A percentile compares a stretch with the other conserved stretches of the same genome.
phyloP scores from a whole-genome alignment of 495 filamentous ascomycete genomes.

The Chaetomium fimeti region DNA sequence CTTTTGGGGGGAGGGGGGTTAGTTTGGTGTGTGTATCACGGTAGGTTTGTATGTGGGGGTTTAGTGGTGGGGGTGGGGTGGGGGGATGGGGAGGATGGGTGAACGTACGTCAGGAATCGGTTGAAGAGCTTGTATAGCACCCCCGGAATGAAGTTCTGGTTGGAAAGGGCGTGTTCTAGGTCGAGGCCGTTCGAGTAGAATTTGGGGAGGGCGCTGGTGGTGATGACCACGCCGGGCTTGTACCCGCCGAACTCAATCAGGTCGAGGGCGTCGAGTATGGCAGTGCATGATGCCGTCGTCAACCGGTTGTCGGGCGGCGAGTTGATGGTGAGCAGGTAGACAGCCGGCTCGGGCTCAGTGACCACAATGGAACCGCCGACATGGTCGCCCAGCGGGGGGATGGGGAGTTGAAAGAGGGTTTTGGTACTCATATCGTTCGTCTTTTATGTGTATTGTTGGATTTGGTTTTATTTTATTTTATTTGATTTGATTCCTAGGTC shows the following conservation, averaged over 20 bases:
- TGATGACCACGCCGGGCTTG: conserved; percentile 68
- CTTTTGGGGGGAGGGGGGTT: conserved; percentile 30
- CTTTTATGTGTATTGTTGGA: not conserved
- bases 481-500: not conserved
- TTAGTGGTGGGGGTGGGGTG: no score
- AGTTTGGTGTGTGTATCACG: no score
- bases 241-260: conserved; percentile 64
- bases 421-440: conserved; percentile 5
- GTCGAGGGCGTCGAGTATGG: conserved; percentile 67
- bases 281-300: conserved; percentile 61
- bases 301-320: conserved; percentile 75
- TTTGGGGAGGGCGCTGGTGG: conserved; percentile 69
- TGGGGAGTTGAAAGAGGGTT: conserved; percentile 46
- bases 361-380: conserved; percentile 54
- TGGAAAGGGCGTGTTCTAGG: conserved; percentile 53
- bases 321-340: conserved; percentile 73
- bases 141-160: conserved; percentile 53
- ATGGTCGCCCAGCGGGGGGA: conserved; percentile 35
- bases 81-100: not conserved
- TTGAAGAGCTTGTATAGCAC: conserved; percentile 59
- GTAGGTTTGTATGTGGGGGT: no score
- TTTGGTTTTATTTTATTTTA: not conserved
- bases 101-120: conserved; percentile 55
- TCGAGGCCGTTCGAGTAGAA: conserved; percentile 84
- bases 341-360: conserved; percentile 54